Conservation (phyloP, 2,329 filamentous ascomycete species). For the Torrubiella hemipterigena region DNA sequence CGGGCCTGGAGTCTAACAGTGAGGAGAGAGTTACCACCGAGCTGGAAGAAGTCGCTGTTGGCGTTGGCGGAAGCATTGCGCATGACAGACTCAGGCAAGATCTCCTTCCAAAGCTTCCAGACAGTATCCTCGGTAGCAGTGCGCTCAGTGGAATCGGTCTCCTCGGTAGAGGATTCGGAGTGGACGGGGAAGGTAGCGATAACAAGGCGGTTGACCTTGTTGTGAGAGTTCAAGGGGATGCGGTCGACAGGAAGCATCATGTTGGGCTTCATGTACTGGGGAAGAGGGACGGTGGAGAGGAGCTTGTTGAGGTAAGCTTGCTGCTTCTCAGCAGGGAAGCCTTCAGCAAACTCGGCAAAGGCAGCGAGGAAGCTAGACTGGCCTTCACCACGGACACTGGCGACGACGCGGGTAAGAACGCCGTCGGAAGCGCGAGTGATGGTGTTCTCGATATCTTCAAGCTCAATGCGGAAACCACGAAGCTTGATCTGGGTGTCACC, state of each 20-base stretch:
- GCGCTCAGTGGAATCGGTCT: constrained; percentile 1
- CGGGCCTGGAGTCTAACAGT: constrained; percentile 22
- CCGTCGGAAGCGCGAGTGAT: constrained; percentile 12
- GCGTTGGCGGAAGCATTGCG: constrained; percentile 8
- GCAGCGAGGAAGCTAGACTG: constrained; percentile 14
- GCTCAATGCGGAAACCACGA: constrained; percentile 30
- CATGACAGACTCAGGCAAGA: constrained; percentile 9
- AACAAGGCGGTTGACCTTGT: constrained; percentile 6
- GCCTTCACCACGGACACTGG: constrained; percentile 10
- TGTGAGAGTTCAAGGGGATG: constrained; percentile 5
- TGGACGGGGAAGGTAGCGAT: constrained; percentile 4
- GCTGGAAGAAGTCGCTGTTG: constrained; percentile 26
- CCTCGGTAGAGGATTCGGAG: constrained; percentile 3
- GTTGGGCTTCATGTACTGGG: constrained; percentile 8
- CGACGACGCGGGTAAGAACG: constrained; percentile 11
- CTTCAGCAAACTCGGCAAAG: constrained; percentile 13
- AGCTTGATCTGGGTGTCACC: constrained; percentile 35
- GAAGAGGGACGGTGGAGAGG: constrained; percentile 4
- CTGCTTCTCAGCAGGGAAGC: constrained; percentile 4
- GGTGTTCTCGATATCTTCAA: constrained; percentile 23
- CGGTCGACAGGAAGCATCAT: constrained; percentile 1
- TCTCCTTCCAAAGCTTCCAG: constrained; percentile 8
- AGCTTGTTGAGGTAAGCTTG: constrained; percentile 5
- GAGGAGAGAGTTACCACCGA: constrained; percentile 29
- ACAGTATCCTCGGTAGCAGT: constrained; percentile 5